These are phyloP conservation scores for Marchantia paleacea DNA, from an alignment of 225 moss, liverwort and hornwort genomes.

Conservation along the genomic window DNA sequence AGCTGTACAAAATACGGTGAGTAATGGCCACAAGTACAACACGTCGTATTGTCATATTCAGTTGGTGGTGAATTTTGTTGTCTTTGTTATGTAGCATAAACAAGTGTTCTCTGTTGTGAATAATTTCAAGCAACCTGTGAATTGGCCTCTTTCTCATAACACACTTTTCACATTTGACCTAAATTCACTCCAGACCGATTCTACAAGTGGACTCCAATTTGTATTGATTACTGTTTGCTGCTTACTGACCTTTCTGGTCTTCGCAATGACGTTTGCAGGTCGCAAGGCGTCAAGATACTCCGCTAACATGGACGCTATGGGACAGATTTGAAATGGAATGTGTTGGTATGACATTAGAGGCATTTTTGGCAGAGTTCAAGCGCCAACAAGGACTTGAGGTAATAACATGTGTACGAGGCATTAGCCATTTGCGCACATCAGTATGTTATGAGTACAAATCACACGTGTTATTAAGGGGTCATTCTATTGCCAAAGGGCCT, in stretches of 20 bases:
- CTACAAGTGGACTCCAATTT: background rate
- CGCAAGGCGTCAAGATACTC: slow-evolving; percentile 64
- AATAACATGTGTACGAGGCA: background rate
- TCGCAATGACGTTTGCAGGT: slow-evolving; percentile 44
- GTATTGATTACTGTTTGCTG: background rate
- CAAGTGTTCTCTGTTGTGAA: background rate
- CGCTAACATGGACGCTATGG: slow-evolving; percentile 93
- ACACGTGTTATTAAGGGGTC: too few relatives aligned
- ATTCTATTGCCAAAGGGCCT: background rate
- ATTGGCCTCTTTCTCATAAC: background rate
- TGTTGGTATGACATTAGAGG: slow-evolving; percentile 80
- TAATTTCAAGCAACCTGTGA: background rate
- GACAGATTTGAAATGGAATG: slow-evolving; percentile 99
- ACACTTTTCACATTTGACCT: background rate
- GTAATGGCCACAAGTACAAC: background rate
- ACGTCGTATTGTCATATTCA: background rate
- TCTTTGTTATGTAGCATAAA: background rate
- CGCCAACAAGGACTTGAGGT: slow-evolving; percentile 97
- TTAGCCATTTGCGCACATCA: background rate
- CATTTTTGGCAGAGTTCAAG: slow-evolving; percentile 83
- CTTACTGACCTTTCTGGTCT: background rate
- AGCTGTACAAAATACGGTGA: slow-evolving; percentile 71
- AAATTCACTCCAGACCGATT: background rate
- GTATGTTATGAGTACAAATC: too few relatives aligned
- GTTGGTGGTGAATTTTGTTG: background rate